These are phyloP conservation scores for Halophytophthora batemanensis DNA, from an alignment of 352 stramenopile genomes.

Conservation along the genomic window DNA sequence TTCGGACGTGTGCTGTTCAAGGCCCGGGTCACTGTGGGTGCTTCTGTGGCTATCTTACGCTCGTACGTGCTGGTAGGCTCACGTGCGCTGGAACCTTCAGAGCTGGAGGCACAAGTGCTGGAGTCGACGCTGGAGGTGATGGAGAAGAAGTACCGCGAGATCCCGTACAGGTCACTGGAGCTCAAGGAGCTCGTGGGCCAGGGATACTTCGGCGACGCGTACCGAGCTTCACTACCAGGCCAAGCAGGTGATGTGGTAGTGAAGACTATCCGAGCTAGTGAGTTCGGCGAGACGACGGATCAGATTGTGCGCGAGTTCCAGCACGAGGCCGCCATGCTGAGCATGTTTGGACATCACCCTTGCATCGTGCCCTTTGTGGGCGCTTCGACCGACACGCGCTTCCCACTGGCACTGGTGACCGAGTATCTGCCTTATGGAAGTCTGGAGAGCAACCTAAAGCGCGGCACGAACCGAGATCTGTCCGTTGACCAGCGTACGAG, in stretches of 20 bases:
- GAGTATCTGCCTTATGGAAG: conserved; percentile 73
- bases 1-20: conserved; percentile 74
- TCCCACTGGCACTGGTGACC: conserved; percentile 64
- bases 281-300: conserved; percentile 68
- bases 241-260: conserved; percentile 62
- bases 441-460: conserved; percentile 65
- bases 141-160: conserved; percentile 72
- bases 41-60: conserved; percentile 62
- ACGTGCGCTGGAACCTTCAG: conserved; percentile 26
- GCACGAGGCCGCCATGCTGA: conserved; percentile 73
- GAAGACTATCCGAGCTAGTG: conserved; percentile 75
- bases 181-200: conserved; percentile 74
- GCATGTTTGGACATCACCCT: conserved; percentile 82
- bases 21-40: conserved; percentile 64
- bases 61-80: conserved; percentile 72
- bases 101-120: conserved; percentile 52
- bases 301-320: conserved; percentile 83
- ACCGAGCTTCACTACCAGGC: conserved; percentile 54
- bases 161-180: conserved; percentile 60
- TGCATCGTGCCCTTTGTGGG: conserved; percentile 82
- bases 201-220: conserved; percentile 80
- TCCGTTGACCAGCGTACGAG: conserved; percentile 45
- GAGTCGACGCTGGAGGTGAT: conserved; percentile 68
- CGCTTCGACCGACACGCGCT: conserved; percentile 64
- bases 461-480: conserved; percentile 18